Evolutionary conservation across 495 filamentous ascomycete genomes (phyloP).

Genomic region (Thermochaetoides thermophila): DNA sequence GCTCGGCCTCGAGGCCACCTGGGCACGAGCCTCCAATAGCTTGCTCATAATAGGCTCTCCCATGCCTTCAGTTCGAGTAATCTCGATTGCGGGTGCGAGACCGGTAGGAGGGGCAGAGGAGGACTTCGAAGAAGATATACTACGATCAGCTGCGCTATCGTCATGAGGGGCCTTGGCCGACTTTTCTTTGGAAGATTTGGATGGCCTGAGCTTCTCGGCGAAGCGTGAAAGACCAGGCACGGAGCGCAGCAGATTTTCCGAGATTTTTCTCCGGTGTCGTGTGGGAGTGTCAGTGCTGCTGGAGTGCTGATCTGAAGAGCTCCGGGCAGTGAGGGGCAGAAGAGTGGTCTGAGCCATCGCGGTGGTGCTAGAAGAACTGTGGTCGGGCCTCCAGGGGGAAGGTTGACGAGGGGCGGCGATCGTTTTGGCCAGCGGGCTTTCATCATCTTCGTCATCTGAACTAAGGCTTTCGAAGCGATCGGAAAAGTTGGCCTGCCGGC

Average conservation of each 20-base stretch:
- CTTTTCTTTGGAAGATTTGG: slow-evolving; percentile 19
- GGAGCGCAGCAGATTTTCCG: slow-evolving; percentile 46
- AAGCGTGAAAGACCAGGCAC: slow-evolving; percentile 35
- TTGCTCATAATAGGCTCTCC: slow-evolving; percentile 63
- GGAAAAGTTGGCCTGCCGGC: slow-evolving; percentile 64
- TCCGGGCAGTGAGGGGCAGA: too few relatives aligned
- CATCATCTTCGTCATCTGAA: slow-evolving; percentile 54
- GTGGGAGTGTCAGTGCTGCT: too few relatives aligned
- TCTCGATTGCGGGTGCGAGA: slow-evolving; percentile 16
- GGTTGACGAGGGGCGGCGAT: too few relatives aligned
- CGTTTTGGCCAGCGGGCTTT: slow-evolving; percentile 18
- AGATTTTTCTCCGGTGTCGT: slow-evolving; percentile 42
- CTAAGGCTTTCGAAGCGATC: slow-evolving; percentile 65
- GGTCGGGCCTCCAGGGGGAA: too few relatives aligned
- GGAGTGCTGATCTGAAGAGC: too few relatives aligned
- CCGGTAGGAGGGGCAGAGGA: slow-evolving; percentile 1
- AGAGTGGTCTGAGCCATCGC: slow-evolving; percentile 25
- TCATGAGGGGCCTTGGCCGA: slow-evolving; percentile 10
- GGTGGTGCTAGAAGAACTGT: background rate
- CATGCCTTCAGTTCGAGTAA: slow-evolving; percentile 19
- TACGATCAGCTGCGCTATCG: slow-evolving; percentile 1
- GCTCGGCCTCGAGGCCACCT: slow-evolving; percentile 40
- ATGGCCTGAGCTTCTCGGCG: slow-evolving; percentile 22
- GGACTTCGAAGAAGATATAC: too few relatives aligned
- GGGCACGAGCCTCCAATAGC: slow-evolving; percentile 68